phyloP scores from a whole-genome alignment of 2,329 filamentous ascomycete species.

The Conoideocrella luteorostrata region DNA sequence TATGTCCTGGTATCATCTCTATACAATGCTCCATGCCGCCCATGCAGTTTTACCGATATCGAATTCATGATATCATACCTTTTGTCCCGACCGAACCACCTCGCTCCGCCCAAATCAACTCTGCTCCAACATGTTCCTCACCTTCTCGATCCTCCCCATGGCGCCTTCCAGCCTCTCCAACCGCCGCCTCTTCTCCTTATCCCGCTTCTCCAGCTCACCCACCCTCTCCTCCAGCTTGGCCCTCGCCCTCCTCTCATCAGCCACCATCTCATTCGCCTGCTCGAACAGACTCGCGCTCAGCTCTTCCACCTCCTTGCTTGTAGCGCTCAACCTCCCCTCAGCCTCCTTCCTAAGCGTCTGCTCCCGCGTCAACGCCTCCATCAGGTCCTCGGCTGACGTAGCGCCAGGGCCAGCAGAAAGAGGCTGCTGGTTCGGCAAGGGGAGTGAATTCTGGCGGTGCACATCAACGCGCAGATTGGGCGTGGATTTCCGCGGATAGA shows the following conservation, averaged over 20 bases:
- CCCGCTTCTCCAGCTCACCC: constrained; percentile 60
- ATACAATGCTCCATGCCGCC: too few species aligned
- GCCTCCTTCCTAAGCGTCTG: constrained; percentile 60
- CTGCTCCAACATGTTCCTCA: constrained; percentile 52
- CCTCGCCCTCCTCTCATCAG: constrained; percentile 63
- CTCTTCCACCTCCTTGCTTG: constrained; percentile 71
- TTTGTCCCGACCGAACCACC: too few species aligned
- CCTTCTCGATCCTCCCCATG: constrained; percentile 63
- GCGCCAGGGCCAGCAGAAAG: constrained; percentile 12
- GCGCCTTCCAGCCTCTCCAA: constrained; percentile 67
- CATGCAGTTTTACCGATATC: too few species aligned
- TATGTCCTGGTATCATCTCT: too few species aligned
- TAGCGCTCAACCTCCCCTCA: constrained; percentile 59
- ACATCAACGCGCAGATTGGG: constrained; percentile 14
- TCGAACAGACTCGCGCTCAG: constrained; percentile 69
- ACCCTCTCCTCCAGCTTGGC: constrained; percentile 67
- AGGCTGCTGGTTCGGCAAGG: background rate
- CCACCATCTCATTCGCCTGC: constrained; percentile 85
- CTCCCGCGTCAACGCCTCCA: constrained; percentile 59
- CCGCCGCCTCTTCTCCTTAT: constrained; percentile 61
- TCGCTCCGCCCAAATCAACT: background rate
- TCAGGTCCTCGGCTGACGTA: constrained; percentile 43
- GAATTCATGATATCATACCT: too few species aligned
- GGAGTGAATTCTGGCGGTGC: background rate
- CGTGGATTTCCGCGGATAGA: constrained; percentile 39